Percentiles rank a stretch among this genome's conserved stretches.
Conservation (phyloP, 495 filamentous ascomycete genomes). For the Platismatia glauca region DNA sequence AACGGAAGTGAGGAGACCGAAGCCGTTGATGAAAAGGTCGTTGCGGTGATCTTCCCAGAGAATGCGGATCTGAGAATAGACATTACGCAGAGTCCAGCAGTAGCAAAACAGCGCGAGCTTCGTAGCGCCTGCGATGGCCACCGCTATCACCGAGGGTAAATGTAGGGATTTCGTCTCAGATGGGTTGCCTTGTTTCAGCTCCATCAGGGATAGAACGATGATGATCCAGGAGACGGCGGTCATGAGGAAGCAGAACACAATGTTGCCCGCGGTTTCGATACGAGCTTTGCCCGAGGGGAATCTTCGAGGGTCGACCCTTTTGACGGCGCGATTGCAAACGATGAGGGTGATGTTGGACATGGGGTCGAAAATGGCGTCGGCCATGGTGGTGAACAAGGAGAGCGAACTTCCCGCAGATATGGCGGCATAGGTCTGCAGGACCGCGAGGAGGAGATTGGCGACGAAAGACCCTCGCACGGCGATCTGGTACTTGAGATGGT, state of each 20-base stretch:
- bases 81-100: conserved; percentile 83
- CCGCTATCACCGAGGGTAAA: conserved; percentile 77
- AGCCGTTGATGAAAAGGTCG: conserved; percentile 80
- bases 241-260: conserved; percentile 97
- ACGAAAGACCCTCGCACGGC: conserved; percentile 83
- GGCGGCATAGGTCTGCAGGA: conserved; percentile 83
- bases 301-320: conserved; percentile 74
- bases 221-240: conserved; percentile 81
- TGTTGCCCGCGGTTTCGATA: conserved; percentile 93
- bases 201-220: conserved; percentile 72
- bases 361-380: conserved; percentile 93
- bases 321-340: conserved; percentile 78
- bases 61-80: conserved; percentile 84
- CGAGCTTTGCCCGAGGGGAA: conserved; percentile 93
- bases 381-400: conserved; percentile 96
- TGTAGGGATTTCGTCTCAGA: conserved; percentile 54
- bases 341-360: conserved; percentile 84
- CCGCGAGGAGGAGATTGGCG: conserved; percentile 71
- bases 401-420: conserved; percentile 69
- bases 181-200: conserved; percentile 45
- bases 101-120: conserved; percentile 82
- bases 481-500: conserved; percentile 76
- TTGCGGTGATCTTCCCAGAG: conserved; percentile 90
- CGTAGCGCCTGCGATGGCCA: conserved; percentile 73
- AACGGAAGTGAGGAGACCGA: conserved; percentile 82